Evolutionary conservation across 176 grass and related monocot species (phyloP), one percentile per base, ranked within the genome.

Genomic region (Rhynchospora breviuscula): DNA sequence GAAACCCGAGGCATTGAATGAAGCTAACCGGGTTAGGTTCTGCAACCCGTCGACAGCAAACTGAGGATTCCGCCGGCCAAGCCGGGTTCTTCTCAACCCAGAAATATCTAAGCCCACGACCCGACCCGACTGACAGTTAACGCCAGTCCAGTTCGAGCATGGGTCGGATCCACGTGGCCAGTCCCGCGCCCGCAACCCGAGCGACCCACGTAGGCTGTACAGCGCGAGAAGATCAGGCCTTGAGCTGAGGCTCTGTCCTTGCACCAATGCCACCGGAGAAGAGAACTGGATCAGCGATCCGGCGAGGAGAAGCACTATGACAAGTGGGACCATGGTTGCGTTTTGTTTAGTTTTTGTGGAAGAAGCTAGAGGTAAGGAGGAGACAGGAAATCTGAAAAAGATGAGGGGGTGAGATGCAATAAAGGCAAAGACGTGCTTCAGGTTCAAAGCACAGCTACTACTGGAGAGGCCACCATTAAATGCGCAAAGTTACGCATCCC

Each of bases 11-110:
- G 97, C 89, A 83, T 78, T 81, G 89, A 99, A 96, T 47, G 29
- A 45, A 77, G 89, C 86, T 85, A 99, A 88, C 12, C 29, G 83
- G 33, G 89, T 85, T 43, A 99, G 89, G 61, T 92, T 95, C 57
- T 87, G 93, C 49, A 99, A 84, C 4, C 93, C 93, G 71, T 91
- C 93, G 26, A 99, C 93, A 25, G 78, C 70, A 87, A 99, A 99
- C 58, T 15, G 83, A 62, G 93, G 93, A 0, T 48, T 29, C 0
- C 53, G 85, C 51, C 87, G 88, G 6, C 97, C 97, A 9, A 81
- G 78, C 3, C 93, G 63, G 47, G 91, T 99, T 45, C 97, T 93
- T 2, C 86, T 70, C 9, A 98, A 85, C 1, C 92, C 86, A 57
- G 11, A 83, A 87, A 98, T 63, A 40, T 10, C 7, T 44, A 98